These are phyloP conservation scores for Suillus variegatus DNA, from an alignment of 768 basidiomycete genomes.

Conservation along the genomic window DNA sequence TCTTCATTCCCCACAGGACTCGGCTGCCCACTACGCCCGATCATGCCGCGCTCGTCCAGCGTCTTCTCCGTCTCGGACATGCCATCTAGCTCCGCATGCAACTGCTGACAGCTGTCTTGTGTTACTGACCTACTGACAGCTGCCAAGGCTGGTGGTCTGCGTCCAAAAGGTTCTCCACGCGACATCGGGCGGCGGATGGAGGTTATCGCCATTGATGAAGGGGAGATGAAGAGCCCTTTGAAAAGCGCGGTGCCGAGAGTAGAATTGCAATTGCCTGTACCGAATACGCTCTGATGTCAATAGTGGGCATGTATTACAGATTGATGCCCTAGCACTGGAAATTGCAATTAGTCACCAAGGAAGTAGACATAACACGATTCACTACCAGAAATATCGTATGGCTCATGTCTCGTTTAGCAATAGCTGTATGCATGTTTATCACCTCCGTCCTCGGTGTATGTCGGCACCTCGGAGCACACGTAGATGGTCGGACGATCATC, in stretches of 20 bases:
- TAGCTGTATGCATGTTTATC: neutral
- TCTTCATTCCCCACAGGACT: slow-evolving; percentile 1
- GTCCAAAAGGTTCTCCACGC: slow-evolving; percentile 71
- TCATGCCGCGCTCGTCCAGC: slow-evolving; percentile 6
- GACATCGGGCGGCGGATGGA: slow-evolving; percentile 79
- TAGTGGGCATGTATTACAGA: neutral
- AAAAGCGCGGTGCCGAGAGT: slow-evolving; percentile 56
- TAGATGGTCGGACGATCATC: no score
- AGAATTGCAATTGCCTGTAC: slow-evolving; percentile 59
- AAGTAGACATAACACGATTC: slow-evolving; percentile 41
- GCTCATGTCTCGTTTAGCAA: slow-evolving; percentile 6
- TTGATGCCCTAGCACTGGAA: neutral
- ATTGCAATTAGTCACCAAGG: neutral
- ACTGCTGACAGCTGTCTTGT: slow-evolving; percentile 52
- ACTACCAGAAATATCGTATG: slow-evolving; percentile 43
- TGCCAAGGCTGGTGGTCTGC: slow-evolving; percentile 89
- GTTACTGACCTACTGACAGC: slow-evolving; percentile 17
- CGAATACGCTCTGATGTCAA: slow-evolving; percentile 62
- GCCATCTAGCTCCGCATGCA: slow-evolving; percentile 20
- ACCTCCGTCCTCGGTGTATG: neutral
- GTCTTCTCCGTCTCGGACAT: slow-evolving; percentile 11
- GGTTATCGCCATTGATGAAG: slow-evolving; percentile 87
- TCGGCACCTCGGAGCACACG: neutral
- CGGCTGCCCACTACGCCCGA: slow-evolving; percentile 14
- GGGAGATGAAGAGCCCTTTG: slow-evolving; percentile 54